Percentiles rank a stretch among this genome's conserved stretches.
These are phyloP conservation scores for Phytopythium helicoides DNA, from an alignment of 352 stramenopile species.

Conservation along the genomic window DNA sequence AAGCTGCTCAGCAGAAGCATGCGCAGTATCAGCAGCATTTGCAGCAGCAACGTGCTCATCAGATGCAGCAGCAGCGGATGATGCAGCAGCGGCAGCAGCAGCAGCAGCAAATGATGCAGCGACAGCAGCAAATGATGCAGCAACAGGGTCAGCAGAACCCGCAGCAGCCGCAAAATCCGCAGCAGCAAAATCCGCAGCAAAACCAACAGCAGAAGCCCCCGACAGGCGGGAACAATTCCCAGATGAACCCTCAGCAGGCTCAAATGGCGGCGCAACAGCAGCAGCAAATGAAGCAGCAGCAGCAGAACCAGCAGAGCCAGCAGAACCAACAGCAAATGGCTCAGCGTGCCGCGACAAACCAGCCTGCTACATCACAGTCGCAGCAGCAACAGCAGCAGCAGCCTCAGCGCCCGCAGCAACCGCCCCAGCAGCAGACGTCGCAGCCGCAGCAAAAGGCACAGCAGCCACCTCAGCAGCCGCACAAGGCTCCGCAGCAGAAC, in stretches of 20 bases:
- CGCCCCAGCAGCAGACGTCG: too few species aligned
- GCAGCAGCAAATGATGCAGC: slow-evolving; percentile 43
- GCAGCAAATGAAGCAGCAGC: slow-evolving; percentile 26
- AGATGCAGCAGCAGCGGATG: slow-evolving; percentile 53
- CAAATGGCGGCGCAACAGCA: slow-evolving; percentile 20
- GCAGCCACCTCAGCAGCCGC: too few species aligned
- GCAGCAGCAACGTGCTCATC: slow-evolving; percentile 45
- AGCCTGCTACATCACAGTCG: slow-evolving; percentile 8
- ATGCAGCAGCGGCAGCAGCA: slow-evolving; percentile 30
- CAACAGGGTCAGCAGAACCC: slow-evolving; percentile 27
- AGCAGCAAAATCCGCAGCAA: slow-evolving; percentile 19
- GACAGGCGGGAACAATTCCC: too few species aligned
- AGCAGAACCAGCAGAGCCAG: too few species aligned
- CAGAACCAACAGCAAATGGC: slow-evolving; percentile 17
- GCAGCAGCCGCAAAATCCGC: slow-evolving; percentile 13
- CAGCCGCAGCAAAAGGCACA: too few species aligned
- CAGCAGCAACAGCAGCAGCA: slow-evolving; percentile 25
- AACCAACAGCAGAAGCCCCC: slow-evolving; percentile 23
- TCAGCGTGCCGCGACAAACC: slow-evolving; percentile 5
- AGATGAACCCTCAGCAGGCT: too few species aligned
- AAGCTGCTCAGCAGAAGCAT: slow-evolving; percentile 8
- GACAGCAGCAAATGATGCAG: slow-evolving; percentile 35
- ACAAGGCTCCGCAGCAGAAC: slow-evolving; percentile 11
- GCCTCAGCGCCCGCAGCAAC: slow-evolving; percentile 12
- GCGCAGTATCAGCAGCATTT: slow-evolving; percentile 45